Percentiles rank a stretch among this genome's conserved stretches.
Conservation (phyloP, 2,329 filamentous ascomycete species). For the Botrytis fragariae region DNA sequence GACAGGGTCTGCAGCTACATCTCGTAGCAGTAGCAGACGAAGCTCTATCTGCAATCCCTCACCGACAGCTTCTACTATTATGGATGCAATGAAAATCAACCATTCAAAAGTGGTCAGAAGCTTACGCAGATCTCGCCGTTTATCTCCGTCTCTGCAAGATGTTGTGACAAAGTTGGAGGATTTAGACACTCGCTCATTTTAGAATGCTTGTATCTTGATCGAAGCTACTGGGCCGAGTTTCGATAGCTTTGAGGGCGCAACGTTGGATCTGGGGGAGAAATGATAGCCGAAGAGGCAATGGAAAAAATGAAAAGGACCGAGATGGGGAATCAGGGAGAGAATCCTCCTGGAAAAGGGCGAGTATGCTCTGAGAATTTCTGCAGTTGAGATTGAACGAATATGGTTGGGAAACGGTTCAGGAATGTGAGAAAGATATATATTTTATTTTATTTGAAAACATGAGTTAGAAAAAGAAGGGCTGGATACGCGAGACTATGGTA, state of each 20-base stretch:
- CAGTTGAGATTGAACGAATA: neutral
- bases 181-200: neutral
- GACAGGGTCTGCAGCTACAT: neutral
- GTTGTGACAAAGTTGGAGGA: neutral
- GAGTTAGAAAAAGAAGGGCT: neutral
- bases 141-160: neutral
- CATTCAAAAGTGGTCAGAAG: neutral
- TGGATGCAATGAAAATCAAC: neutral
- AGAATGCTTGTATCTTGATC: neutral
- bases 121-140: neutral
- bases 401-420: neutral
- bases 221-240: neutral
- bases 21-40: neutral
- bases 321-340: neutral
- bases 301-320: neutral
- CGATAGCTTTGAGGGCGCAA: neutral
- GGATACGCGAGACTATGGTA: no score
- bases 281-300: neutral
- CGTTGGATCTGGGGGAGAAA: no score
- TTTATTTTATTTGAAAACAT: neutral
- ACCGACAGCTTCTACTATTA: neutral
- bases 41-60: no score
- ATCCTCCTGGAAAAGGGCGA: neutral
- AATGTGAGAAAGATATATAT: neutral
- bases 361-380: neutral